Conservation (phyloP, 202 grass and related monocot genomes). For the Elaeis oleifera region DNA sequence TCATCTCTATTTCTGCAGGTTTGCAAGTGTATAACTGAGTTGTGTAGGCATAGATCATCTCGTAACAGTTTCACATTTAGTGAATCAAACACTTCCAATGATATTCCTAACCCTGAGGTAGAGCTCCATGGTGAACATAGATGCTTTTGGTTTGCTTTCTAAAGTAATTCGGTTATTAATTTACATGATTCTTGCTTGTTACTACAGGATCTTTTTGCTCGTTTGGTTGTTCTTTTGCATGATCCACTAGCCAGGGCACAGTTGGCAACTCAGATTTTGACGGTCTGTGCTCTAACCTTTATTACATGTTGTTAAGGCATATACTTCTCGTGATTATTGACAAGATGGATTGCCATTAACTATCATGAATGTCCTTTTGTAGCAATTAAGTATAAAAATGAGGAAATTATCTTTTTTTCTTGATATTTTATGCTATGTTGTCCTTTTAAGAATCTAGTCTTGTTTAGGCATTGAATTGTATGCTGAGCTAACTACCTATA, state of each 20-base stretch:
- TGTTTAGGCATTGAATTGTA: too few relatives aligned
- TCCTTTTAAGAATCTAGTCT: too few relatives aligned
- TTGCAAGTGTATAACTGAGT: constrained; percentile 96
- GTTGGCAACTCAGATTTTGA: constrained; percentile 79
- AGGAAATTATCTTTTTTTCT: too few relatives aligned
- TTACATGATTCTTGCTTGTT: constrained; percentile 4
- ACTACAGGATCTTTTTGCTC: constrained; percentile 88
- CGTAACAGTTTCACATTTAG: constrained; percentile 51
- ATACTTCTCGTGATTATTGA: not conserved
- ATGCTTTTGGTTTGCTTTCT: constrained; percentile 21
- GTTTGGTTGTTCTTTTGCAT: constrained; percentile 89
- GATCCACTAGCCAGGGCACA: constrained; percentile 89
- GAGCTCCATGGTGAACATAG: constrained; percentile 27
- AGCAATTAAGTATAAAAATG: too few relatives aligned
- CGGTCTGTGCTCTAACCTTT: constrained; percentile 31
- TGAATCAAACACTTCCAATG: constrained; percentile 68
- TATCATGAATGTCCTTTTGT: too few relatives aligned
- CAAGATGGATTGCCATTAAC: too few relatives aligned
- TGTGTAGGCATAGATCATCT: constrained; percentile 68
- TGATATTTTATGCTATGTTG: too few relatives aligned
- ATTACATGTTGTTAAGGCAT: constrained; percentile 27
- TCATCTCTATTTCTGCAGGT: constrained; percentile 44
- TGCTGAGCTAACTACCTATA: too few relatives aligned
- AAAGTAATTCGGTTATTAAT: constrained; percentile 9
- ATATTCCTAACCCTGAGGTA: constrained; percentile 79